A percentile compares a stretch with the other conserved stretches of the same genome.
These are phyloP conservation scores for Schizopora paradoxa DNA, from an alignment of 1,284 basidiomycete species.

Conservation along the genomic window DNA sequence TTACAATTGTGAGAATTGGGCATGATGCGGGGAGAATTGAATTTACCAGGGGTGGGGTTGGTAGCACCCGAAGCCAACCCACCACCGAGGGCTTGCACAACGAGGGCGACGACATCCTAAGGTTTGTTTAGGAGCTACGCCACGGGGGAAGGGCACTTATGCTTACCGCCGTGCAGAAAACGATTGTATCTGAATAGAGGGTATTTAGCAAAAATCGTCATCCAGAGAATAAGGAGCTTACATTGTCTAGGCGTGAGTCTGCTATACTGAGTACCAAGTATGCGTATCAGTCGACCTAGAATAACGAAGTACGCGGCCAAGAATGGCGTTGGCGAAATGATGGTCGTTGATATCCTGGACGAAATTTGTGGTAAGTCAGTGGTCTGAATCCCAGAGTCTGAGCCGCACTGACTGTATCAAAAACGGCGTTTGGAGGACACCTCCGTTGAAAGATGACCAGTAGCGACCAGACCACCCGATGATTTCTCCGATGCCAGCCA, in stretches of 20 bases:
- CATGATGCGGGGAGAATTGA: neutral
- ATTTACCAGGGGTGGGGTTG: slow-evolving; percentile 13
- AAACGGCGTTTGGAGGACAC: slow-evolving; percentile 27
- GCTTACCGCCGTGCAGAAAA: slow-evolving; percentile 37
- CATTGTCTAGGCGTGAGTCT: slow-evolving; percentile 28
- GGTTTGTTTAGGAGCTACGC: neutral
- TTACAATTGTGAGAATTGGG: too few species aligned
- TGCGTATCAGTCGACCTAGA: slow-evolving; percentile 38
- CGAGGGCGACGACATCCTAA: slow-evolving; percentile 39
- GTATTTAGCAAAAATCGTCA: neutral
- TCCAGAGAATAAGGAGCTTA: slow-evolving; percentile 18
- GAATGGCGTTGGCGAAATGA: slow-evolving; percentile 44
- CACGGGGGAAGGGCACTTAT: neutral
- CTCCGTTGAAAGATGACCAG: slow-evolving; percentile 30
- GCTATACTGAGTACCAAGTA: slow-evolving; percentile 39
- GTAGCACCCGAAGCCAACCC: slow-evolving; percentile 30
- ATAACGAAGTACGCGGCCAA: slow-evolving; percentile 46
- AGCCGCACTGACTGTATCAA: slow-evolving; percentile 48
- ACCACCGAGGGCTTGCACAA: slow-evolving; percentile 42
- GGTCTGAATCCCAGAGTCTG: neutral
- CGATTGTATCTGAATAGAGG: slow-evolving; percentile 29
- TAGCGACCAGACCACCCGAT: slow-evolving; percentile 37
- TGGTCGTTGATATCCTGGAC: slow-evolving; percentile 38
- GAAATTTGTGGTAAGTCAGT: neutral
- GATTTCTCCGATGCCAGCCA: slow-evolving; percentile 35